Evolutionary conservation across 2,329 filamentous ascomycete genomes (phyloP), one percentile per base, ranked within the genome.

Genomic region (Arthrobotrys conoides): DNA sequence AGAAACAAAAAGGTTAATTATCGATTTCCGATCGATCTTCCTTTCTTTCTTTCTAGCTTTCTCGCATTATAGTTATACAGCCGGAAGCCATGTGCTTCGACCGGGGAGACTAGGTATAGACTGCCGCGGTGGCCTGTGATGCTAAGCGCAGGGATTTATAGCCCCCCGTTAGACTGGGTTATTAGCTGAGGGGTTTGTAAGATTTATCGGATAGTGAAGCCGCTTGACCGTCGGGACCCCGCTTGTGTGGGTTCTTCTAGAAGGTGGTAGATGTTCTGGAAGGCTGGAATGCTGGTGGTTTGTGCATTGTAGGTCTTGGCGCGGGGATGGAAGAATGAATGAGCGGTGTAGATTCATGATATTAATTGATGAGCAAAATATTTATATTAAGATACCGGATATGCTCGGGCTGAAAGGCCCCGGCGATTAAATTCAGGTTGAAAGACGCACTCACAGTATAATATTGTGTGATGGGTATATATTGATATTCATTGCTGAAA

Each of bases 191-290:
- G 57, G 53, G 36, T 44, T 41, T 44, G 57, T 61, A 44, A 41
- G 33, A 6, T 0, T 51, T 36, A 38, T 67, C 70, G 70, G 70
- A 66, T 59, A 33, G 3, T 38, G 49, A 36, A 73, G 38, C 70
- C 70, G 70, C 61, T 30, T 59, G 12, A 67, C 70, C 70, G 70
- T 73, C 70, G 70, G 61, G 18, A 57, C 30, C 57, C 57, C 36
- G 12, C 6, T 30, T 20, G 20, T 55, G 10, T 20, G 12, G 2
- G n/a, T n/a, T 44, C 24, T 44, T 61, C 57, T 61, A 36, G 53
- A 59, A 59, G 36, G 36, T 36, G 12, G 10, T 20, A 41, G 24
- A 24, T 44, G 5, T 24, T 61, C 33, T 27, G 12, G n/a, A 18
- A n/a, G 5, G 18, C 18, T n/a, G n/a, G 27, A 46, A 41, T 41